A percentile compares a stretch with the other conserved stretches of the same genome.
Conservation (phyloP, 2,329 filamentous ascomycete species). For the Colletotrichum orbiculare region DNA sequence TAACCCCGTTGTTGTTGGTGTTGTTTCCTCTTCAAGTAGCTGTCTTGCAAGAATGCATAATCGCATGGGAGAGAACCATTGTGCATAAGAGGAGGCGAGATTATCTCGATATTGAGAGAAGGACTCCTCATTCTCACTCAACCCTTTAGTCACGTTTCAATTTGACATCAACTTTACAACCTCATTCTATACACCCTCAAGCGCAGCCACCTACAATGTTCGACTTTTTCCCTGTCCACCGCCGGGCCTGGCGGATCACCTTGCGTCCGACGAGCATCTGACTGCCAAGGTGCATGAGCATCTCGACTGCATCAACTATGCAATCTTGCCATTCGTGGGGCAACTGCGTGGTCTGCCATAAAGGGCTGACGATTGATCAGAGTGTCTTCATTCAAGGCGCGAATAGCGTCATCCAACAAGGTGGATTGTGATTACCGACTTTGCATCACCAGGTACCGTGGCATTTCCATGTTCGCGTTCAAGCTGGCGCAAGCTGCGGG, state of each 20-base stretch:
- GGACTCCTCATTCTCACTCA: too few species aligned
- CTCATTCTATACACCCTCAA: too few species aligned
- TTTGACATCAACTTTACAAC: too few species aligned
- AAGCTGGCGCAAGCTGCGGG: conserved; percentile 47
- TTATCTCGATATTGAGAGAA: too few species aligned
- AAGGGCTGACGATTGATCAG: conserved; percentile 51
- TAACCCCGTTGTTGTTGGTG: too few species aligned
- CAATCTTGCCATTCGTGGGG: conserved; percentile 54
- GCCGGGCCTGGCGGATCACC: conserved; percentile 51
- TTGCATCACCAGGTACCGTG: conserved; percentile 46
- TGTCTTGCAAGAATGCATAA: too few species aligned
- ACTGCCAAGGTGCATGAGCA: conserved; percentile 50
- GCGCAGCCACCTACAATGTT: too few species aligned
- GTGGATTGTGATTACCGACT: neutral
- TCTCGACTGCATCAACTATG: conserved; percentile 49
- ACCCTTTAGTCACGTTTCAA: too few species aligned
- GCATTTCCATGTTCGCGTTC: conserved; percentile 48
- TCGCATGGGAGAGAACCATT: too few species aligned
- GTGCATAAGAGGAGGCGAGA: too few species aligned
- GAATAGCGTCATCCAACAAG: neutral
- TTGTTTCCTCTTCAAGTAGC: too few species aligned
- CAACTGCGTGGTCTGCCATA: conserved; percentile 58
- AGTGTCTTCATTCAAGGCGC: conserved; percentile 57
- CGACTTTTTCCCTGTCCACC: too few species aligned
- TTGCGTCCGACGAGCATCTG: conserved; percentile 52